A percentile compares a stretch with the other conserved stretches of the same genome.
These are phyloP conservation scores for Steccherinum ochraceum DNA, from an alignment of 768 basidiomycete genomes.

Conservation along the genomic window DNA sequence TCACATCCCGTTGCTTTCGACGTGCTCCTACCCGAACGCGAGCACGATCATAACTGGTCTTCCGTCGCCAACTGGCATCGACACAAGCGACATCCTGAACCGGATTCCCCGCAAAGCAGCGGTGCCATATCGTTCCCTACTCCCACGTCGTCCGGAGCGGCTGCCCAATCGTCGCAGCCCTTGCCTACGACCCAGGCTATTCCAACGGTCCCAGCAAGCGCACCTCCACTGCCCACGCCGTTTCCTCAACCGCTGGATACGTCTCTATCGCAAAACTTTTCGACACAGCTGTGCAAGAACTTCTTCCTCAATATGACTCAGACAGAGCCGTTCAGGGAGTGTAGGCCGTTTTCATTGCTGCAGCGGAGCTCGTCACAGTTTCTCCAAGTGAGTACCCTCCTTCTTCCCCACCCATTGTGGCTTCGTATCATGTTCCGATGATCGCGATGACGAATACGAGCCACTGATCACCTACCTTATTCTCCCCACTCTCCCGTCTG, in stretches of 20 bases:
- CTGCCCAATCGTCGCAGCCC: constrained; percentile 3
- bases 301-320: constrained; percentile 78
- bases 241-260: constrained; percentile 75
- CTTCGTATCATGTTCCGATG: neutral
- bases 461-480: neutral
- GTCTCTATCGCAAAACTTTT: constrained; percentile 58
- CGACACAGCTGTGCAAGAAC: constrained; percentile 52
- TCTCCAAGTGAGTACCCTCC: constrained; percentile 37
- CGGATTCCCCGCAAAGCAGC: constrained; percentile 1
- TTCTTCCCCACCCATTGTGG: neutral
- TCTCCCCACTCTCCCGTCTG: constrained; percentile 7
- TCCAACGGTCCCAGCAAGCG: constrained; percentile 7
- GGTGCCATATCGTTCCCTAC: constrained; percentile 1
- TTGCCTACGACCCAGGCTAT: neutral
- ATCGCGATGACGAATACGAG: neutral
- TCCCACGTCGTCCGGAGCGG: constrained; percentile 3
- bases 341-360: constrained; percentile 70
- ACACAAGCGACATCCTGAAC: constrained; percentile 33
- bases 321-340: constrained; percentile 53
- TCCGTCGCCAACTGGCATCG: constrained; percentile 32
- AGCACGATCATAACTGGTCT: neutral
- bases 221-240: constrained; percentile 51
- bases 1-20: constrained; percentile 43
- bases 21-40: constrained; percentile 20
- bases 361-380: constrained; percentile 49